Evolutionary conservation across 164 flowering plant genomes (phyloP).

Genomic region (Euptelea pleiosperma): DNA sequence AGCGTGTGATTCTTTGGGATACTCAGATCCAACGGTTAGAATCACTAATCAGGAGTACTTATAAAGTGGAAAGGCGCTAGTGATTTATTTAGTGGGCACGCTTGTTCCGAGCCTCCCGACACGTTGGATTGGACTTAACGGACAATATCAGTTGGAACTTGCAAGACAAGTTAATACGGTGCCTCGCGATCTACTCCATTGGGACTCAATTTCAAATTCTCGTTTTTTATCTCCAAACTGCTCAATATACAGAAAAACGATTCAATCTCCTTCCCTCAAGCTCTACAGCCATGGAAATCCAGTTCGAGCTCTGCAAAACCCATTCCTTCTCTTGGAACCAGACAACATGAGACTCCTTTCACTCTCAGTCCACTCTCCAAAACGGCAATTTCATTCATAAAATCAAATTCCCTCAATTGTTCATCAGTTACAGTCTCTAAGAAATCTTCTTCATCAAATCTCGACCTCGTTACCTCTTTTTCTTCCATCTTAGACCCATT

Average conservation of each 20-base stretch:
- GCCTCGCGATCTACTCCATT: neutral
- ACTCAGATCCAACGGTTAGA: no score
- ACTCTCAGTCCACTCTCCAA: neutral
- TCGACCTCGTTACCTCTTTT: constrained; percentile 1
- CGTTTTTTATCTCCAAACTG: neutral
- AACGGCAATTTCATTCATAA: neutral
- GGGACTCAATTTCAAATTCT: neutral
- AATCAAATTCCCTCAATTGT: neutral
- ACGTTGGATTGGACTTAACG: no score
- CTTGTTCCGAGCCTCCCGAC: no score
- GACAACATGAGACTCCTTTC: constrained; percentile 15
- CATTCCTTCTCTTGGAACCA: neutral
- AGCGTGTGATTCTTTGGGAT: no score
- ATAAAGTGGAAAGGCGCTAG: no score
- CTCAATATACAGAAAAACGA: no score
- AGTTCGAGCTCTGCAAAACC: neutral
- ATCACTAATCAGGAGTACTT: no score
- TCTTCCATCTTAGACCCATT: constrained; percentile 4
- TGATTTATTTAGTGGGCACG: no score
- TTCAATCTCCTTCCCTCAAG: neutral
- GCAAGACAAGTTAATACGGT: neutral
- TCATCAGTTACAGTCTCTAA: constrained; percentile 4
- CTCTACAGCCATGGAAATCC: neutral
- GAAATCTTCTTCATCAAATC: neutral
- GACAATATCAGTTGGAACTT: neutral